These are phyloP conservation scores for Cadophora sp. DNA, from an alignment of 2,329 filamentous ascomycete genomes.

Conservation along the genomic window DNA sequence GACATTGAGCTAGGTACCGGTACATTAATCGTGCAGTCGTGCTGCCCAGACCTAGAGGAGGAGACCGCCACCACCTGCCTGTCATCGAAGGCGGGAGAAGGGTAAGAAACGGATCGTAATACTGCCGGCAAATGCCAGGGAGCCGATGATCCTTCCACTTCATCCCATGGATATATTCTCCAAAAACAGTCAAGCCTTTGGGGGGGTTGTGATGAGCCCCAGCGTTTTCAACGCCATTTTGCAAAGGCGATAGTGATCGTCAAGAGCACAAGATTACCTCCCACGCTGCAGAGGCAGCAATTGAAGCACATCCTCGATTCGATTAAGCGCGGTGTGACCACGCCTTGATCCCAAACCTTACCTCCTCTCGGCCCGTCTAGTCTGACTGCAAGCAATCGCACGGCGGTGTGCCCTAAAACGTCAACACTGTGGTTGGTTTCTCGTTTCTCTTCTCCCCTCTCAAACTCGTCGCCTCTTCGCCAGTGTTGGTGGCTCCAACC, in stretches of 20 bases:
- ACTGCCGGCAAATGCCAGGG: slow-evolving; percentile 31
- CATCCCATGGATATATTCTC: slow-evolving; percentile 10
- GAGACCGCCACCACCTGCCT: not conserved
- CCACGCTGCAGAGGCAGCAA: not conserved
- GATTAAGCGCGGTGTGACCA: slow-evolving; percentile 31
- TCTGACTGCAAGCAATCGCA: slow-evolving; percentile 16
- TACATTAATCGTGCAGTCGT: slow-evolving; percentile 8
- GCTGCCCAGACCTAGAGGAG: not conserved
- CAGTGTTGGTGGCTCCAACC: slow-evolving; percentile 2
- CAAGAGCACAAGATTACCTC: slow-evolving; percentile 8
- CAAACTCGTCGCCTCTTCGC: not conserved
- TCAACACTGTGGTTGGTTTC: slow-evolving; percentile 5
- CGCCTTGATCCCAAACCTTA: not conserved
- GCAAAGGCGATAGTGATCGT: not conserved
- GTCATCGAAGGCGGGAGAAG: slow-evolving; percentile 11
- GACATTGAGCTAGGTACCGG: slow-evolving; percentile 13
- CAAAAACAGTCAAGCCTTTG: slow-evolving; percentile 21
- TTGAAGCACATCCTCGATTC: slow-evolving; percentile 15
- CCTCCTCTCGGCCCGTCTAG: slow-evolving; percentile 11
- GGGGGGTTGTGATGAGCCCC: not conserved
- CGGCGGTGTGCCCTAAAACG: slow-evolving; percentile 11
- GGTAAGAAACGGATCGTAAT: slow-evolving; percentile 28
- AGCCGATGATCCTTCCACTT: slow-evolving; percentile 5
- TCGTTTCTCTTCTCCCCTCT: slow-evolving; percentile 19
- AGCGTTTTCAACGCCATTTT: not conserved